phyloP scores from a whole-genome alignment of 2,329 filamentous ascomycete genomes.

The Sporothrix schenckii region DNA sequence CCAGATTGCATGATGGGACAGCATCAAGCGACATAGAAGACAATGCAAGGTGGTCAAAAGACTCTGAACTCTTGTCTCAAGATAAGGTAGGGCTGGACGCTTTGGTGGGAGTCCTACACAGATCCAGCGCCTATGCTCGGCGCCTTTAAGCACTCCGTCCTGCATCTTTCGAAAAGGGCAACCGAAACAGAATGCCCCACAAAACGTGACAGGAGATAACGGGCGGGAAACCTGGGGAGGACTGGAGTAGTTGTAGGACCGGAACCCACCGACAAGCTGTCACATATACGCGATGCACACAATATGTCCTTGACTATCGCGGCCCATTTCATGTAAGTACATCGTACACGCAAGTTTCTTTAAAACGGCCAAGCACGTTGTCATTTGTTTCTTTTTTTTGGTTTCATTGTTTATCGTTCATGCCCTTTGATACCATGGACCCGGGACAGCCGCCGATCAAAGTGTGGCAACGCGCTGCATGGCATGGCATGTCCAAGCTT shows the following conservation, averaged over 20 bases:
- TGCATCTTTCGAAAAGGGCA: neutral
- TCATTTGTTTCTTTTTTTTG: neutral
- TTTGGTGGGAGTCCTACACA: neutral
- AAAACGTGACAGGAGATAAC: neutral
- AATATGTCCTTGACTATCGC: neutral
- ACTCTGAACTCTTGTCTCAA: neutral
- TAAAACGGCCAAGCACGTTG: neutral
- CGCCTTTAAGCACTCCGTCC: too few species aligned
- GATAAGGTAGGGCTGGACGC: neutral
- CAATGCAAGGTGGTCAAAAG: too few species aligned
- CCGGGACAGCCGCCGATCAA: neutral
- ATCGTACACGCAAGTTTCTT: neutral
- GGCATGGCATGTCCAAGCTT: too few species aligned
- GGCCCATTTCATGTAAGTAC: neutral
- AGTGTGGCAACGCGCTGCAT: neutral
- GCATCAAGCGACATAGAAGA: neutral
- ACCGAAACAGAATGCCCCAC: neutral
- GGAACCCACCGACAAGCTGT: neutral
- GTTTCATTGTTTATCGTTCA: neutral
- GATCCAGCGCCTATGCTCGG: neutral
- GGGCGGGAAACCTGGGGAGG: constrained; percentile 5
- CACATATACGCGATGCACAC: too few species aligned
- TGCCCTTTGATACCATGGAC: neutral
- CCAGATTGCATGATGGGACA: neutral
- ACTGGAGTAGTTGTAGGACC: neutral